A percentile compares a stretch with the other conserved stretches of the same genome.
Evolutionary conservation across 2,329 filamentous ascomycete genomes (phyloP).

Genomic region (Fusarium tanahbumbuense): DNA sequence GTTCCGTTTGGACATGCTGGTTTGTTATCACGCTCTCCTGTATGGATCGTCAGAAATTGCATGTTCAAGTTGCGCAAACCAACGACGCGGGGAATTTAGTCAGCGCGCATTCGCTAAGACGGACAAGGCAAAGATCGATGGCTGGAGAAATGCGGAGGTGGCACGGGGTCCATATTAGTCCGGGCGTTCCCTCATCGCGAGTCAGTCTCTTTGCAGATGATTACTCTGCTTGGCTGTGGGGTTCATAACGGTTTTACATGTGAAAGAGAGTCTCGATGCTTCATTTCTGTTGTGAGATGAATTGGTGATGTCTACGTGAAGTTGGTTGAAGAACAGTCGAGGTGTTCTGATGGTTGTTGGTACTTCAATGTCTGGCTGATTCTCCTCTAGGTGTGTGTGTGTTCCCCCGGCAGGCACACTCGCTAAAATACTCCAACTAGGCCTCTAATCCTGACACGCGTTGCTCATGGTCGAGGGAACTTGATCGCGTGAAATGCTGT

Average conservation of each 20-base stretch:
- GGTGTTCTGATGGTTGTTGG: neutral
- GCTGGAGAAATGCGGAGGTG: constrained; percentile 18
- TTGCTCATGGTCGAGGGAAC: no score
- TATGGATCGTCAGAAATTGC: neutral
- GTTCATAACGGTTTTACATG: neutral
- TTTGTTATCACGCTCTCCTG: neutral
- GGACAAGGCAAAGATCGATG: neutral
- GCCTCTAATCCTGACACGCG: no score
- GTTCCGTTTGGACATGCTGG: constrained; percentile 20
- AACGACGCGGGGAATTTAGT: constrained; percentile 26
- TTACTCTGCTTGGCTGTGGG: neutral
- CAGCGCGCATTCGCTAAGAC: constrained; percentile 1
- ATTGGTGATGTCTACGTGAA: neutral
- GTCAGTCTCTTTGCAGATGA: neutral
- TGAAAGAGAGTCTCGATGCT: neutral
- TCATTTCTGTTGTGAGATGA: neutral
- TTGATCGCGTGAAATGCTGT: neutral
- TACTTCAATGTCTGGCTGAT: no score
- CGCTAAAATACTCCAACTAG: no score
- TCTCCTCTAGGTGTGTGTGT: no score
- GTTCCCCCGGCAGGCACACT: no score
- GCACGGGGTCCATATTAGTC: constrained; percentile 6
- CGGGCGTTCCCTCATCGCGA: neutral
- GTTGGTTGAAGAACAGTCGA: no score
- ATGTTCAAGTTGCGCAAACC: constrained; percentile 1